Conservation (phyloP, 805 yeast genomes). For the Vanderwaltozyma polyspora region DNA sequence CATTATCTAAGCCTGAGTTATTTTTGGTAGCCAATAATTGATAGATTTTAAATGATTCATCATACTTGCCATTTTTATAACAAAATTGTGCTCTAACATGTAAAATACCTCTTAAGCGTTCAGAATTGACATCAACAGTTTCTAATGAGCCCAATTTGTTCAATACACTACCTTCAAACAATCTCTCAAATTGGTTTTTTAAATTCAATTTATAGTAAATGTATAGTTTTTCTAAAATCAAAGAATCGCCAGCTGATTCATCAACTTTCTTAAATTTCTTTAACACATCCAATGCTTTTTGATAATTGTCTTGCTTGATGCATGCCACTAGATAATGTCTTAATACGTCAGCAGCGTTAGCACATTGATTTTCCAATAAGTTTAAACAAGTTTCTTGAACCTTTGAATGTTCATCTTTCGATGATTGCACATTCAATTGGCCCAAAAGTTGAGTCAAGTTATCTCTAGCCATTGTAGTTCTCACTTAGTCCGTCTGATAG, state of each 20-base stretch:
- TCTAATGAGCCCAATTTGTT: too few species aligned
- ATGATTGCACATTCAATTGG: slow-evolving; percentile 22
- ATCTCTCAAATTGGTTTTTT: slow-evolving; percentile 21
- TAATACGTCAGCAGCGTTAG: slow-evolving; percentile 16
- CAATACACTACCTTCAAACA: too few species aligned
- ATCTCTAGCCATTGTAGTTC: slow-evolving; percentile 13
- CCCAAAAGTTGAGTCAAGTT: slow-evolving; percentile 18
- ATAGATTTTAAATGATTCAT: slow-evolving; percentile 42
- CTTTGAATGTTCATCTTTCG: slow-evolving; percentile 19
- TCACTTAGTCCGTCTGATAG: not conserved
- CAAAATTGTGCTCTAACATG: slow-evolving; percentile 45
- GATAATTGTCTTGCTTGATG: slow-evolving; percentile 55
- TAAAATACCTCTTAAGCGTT: slow-evolving; percentile 29
- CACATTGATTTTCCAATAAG: slow-evolving; percentile 14
- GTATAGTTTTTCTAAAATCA: slow-evolving; percentile 48
- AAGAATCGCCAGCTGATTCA: slow-evolving; percentile 24
- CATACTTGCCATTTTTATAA: slow-evolving; percentile 40
- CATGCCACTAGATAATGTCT: slow-evolving; percentile 46
- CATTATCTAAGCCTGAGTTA: slow-evolving; percentile 28
- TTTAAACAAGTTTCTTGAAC: slow-evolving; percentile 20
- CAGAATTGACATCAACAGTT: slow-evolving; percentile 7
- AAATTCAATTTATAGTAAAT: slow-evolving; percentile 47
- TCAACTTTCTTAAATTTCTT: slow-evolving; percentile 29
- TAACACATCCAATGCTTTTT: slow-evolving; percentile 37
- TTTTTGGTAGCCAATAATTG: slow-evolving; percentile 32